Evolutionary conservation across 2,329 filamentous ascomycete species (phyloP).

Genomic region (Paraphoma sp.): DNA sequence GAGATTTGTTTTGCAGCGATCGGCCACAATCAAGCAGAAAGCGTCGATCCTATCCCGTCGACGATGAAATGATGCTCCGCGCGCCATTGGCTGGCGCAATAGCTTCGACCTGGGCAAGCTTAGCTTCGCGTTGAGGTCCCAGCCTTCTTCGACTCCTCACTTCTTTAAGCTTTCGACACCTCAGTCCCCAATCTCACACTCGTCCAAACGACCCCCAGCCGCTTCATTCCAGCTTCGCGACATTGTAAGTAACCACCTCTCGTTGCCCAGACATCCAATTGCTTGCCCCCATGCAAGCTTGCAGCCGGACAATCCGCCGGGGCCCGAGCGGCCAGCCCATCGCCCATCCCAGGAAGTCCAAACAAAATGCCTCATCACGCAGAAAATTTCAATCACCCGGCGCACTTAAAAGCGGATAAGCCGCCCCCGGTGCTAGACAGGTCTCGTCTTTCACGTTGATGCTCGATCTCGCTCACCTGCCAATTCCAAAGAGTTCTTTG

Average conservation of each 20-base stretch:
- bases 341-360: constrained; percentile 20
- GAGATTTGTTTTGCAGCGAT: neutral
- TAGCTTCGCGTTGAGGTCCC: constrained; percentile 4
- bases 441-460: constrained; percentile 29
- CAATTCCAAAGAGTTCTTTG: constrained; percentile 25
- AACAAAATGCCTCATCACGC: constrained; percentile 44
- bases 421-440: constrained; percentile 20
- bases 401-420: constrained; percentile 39
- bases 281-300: constrained; percentile 27
- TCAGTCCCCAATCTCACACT: constrained; percentile 9
- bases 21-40: neutral
- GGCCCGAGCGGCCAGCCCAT: constrained; percentile 29
- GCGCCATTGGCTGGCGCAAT: constrained; percentile 5
- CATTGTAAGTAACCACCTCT: constrained; percentile 36
- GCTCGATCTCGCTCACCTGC: constrained; percentile 34
- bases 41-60: constrained; percentile 6
- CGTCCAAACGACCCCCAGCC: constrained; percentile 6
- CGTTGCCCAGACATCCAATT: constrained; percentile 28
- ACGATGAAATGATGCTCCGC: constrained; percentile 3
- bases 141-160: constrained; percentile 7
- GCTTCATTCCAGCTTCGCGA: constrained; percentile 19
- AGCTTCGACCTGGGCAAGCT: constrained; percentile 3
- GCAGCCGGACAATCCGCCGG: constrained; percentile 35
- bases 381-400: constrained; percentile 43
- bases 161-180: constrained; percentile 5